A percentile compares a stretch with the other conserved stretches of the same genome.
phyloP scores from a whole-genome alignment of 177 flowering plant genomes.

The Telopea speciosissima region DNA sequence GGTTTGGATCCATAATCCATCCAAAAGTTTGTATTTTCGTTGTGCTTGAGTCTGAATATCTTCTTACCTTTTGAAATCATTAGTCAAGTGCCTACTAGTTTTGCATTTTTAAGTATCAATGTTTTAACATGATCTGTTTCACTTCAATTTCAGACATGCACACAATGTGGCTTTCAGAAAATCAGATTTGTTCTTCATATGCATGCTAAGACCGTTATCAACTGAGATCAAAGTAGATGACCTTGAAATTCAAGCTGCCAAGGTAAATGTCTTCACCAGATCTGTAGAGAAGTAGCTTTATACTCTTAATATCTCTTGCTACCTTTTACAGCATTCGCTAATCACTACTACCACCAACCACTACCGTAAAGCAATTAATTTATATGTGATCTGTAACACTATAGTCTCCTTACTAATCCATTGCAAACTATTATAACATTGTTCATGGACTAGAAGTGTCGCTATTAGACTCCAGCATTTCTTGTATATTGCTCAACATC shows the following conservation, averaged over 20 bases:
- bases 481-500: background rate
- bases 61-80: too few relatives aligned
- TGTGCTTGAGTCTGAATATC: too few relatives aligned
- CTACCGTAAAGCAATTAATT: background rate
- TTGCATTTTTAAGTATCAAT: too few relatives aligned
- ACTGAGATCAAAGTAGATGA: conserved; percentile 45
- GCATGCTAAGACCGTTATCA: conserved; percentile 60
- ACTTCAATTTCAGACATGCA: conserved; percentile 47
- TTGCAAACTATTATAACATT: background rate
- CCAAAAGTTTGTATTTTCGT: too few relatives aligned
- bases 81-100: too few relatives aligned
- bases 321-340: background rate
- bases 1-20: too few relatives aligned
- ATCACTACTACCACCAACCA: background rate
- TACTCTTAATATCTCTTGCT: background rate
- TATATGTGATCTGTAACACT: background rate
- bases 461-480: background rate
- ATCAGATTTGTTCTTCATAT: conserved; percentile 67
- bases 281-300: background rate
- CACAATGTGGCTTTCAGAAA: conserved; percentile 61
- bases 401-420: background rate
- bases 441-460: background rate
- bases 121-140: background rate
- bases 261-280: conserved; percentile 29
- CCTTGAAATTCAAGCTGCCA: conserved; percentile 57